phyloP scores from a whole-genome alignment of 768 basidiomycete species.

The Kwoniella botswanensis region DNA sequence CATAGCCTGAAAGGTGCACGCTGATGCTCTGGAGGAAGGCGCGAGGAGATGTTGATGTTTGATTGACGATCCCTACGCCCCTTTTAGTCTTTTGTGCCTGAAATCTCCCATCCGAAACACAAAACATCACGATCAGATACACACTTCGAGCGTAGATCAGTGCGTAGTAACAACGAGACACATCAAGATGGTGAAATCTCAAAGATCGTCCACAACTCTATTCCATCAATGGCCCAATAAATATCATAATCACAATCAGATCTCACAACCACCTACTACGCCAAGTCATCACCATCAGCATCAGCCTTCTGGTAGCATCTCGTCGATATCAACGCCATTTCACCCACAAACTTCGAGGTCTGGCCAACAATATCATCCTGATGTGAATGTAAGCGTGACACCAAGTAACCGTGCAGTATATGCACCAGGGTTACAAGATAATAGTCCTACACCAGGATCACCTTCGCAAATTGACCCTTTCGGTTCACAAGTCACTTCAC shows the following conservation, averaged over 20 bases:
- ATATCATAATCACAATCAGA: neutral
- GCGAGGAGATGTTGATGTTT: neutral
- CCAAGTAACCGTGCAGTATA: neutral
- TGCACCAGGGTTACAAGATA: neutral
- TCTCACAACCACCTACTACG: neutral
- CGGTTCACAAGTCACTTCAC: slow-evolving; percentile 30
- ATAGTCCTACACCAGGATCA: slow-evolving; percentile 25
- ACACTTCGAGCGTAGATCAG: neutral
- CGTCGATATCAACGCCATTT: neutral
- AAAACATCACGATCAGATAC: slow-evolving; percentile 7
- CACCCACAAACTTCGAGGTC: no score
- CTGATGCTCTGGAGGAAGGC: no score
- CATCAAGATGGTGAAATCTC: slow-evolving; percentile 23
- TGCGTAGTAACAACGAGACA: neutral
- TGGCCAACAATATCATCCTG: neutral
- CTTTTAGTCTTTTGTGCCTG: slow-evolving; percentile 5
- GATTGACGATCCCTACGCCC: slow-evolving; percentile 4
- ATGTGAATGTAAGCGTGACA: neutral
- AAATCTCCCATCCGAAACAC: neutral
- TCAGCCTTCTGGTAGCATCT: neutral
- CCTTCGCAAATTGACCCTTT: slow-evolving; percentile 37
- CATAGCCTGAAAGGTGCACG: no score
- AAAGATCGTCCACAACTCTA: slow-evolving; percentile 17
- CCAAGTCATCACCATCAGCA: slow-evolving; percentile 5
- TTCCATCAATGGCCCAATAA: slow-evolving; percentile 25